phyloP scores from a whole-genome alignment of 176 grass and related monocot genomes.

The Oryza meyeriana region DNA sequence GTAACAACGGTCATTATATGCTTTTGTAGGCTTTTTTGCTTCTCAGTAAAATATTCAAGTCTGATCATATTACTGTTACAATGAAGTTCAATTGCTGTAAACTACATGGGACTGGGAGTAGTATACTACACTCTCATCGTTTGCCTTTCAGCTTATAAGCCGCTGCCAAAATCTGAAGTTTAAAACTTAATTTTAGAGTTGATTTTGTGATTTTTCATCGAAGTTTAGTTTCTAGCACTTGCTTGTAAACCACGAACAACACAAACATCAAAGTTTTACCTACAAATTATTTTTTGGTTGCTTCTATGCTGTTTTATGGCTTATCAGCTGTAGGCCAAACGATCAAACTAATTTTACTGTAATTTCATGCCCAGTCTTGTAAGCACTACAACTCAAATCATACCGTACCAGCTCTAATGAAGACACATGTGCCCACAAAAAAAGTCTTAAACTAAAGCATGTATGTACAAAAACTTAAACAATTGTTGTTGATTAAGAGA shows the following conservation, averaged over 20 bases:
- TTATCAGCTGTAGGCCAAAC: too few species aligned
- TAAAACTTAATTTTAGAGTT: too few species aligned
- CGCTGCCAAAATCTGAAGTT: too few species aligned
- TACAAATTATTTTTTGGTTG: too few species aligned
- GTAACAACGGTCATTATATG: neutral
- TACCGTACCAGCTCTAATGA: neutral
- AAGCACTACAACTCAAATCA: neutral
- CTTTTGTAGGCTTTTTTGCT: slow-evolving; percentile 1
- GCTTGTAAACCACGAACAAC: too few species aligned
- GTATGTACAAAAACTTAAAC: neutral
- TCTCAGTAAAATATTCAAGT: slow-evolving; percentile 8
- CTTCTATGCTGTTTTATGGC: too few species aligned
- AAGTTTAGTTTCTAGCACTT: too few species aligned
- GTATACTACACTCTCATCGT: too few species aligned
- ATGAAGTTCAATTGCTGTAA: neutral
- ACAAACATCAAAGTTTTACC: too few species aligned
- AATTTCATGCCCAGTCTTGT: slow-evolving; percentile 17
- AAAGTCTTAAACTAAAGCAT: neutral
- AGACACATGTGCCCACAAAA: neutral
- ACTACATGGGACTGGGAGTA: neutral
- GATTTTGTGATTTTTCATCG: too few species aligned
- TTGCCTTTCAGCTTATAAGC: too few species aligned
- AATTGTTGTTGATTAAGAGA: neutral
- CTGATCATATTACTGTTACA: slow-evolving; percentile 15
- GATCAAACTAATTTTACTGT: too few species aligned